Evolutionary conservation across 169 alveolate species (phyloP).

Genomic region (Toxoplasma gondii): DNA sequence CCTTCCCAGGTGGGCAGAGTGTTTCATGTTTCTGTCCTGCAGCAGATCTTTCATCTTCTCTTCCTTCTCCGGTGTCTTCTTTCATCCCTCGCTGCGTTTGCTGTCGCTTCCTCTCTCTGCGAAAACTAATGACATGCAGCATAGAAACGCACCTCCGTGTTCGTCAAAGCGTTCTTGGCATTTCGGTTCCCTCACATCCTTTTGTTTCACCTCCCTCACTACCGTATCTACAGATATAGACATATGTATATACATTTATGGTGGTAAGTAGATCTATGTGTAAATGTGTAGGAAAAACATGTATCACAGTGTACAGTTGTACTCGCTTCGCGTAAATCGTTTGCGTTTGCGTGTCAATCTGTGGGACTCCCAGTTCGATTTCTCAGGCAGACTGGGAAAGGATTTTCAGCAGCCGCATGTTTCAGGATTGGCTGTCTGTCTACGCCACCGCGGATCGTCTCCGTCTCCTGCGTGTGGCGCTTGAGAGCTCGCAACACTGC

Average conservation of each 20-base stretch:
- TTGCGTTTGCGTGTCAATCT: neutral
- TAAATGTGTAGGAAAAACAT: neutral
- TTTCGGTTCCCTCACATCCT: too few relatives aligned
- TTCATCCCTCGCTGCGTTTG: neutral
- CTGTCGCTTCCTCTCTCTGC: neutral
- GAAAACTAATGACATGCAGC: too few relatives aligned
- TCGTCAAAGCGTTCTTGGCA: too few relatives aligned
- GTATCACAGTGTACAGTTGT: too few relatives aligned
- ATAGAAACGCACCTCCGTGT: too few relatives aligned
- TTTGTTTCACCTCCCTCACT: too few relatives aligned
- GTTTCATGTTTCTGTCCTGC: neutral
- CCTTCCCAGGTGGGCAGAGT: neutral
- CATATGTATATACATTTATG: too few relatives aligned
- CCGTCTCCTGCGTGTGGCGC: neutral
- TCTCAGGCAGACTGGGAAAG: neutral
- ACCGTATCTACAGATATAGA: too few relatives aligned
- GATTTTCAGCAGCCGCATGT: constrained; percentile 11
- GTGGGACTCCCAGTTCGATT: neutral
- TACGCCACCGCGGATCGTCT: constrained; percentile 19
- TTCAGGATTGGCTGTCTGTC: constrained; percentile 20
- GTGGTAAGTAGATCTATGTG: neutral
- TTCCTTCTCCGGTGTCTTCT: neutral
- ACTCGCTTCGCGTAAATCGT: too few relatives aligned
- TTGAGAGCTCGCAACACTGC: neutral
- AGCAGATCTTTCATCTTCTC: neutral